Base-by-base conservation (phyloP, 352 stramenopile species). In the Phytophthora hibernalis region DNA sequence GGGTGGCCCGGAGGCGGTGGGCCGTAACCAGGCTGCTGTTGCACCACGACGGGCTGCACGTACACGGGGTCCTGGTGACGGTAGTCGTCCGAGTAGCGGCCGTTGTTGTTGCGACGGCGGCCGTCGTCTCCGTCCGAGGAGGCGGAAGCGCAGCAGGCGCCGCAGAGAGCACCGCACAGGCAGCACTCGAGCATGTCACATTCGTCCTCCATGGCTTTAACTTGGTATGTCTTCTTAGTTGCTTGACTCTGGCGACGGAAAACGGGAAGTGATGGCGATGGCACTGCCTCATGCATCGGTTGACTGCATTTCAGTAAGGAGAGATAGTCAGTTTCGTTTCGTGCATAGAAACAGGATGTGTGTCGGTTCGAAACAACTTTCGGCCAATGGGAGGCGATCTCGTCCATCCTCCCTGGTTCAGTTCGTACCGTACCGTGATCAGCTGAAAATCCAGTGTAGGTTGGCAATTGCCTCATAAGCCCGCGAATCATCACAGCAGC, bases 131-230 rank as follows among this genome's bases (percentile, higher is more conserved):
- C 70, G 20, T 67, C 64, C 5, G 69, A 70, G 5, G 74, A 2
- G 26, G 26, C 77, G 2, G 79, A 68, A 21, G 82, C 86, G 58
- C 86, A 94, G 77, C 86, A 94, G 47, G 84, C 82, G 42, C 80
- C 85, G 59, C 86, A 94, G 42, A 91, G 76, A 15, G 82, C 81
- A 54, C 83, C 83, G 73, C 85, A 92, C 61, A 91, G 69, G 65
- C 80, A 89, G 77, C 82, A 92, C 65, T 90, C 83, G 74, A 89
- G 77, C 72, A 91, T 86, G 51, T 94, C 86, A 52, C 84, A 92
- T 51, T 80, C 82, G 61, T 90, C 82, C 47, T 90, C 83, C 76
- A 88, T 90, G 38, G 15, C 24, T 26, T 22, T 12, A 9, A 7
- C 26, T 31, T 31, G 26, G 26, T 21, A 5, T 11, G 15, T 22